Base-by-base conservation (phyloP, 352 stramenopile species). In the Blastocystis sp. region DNA sequence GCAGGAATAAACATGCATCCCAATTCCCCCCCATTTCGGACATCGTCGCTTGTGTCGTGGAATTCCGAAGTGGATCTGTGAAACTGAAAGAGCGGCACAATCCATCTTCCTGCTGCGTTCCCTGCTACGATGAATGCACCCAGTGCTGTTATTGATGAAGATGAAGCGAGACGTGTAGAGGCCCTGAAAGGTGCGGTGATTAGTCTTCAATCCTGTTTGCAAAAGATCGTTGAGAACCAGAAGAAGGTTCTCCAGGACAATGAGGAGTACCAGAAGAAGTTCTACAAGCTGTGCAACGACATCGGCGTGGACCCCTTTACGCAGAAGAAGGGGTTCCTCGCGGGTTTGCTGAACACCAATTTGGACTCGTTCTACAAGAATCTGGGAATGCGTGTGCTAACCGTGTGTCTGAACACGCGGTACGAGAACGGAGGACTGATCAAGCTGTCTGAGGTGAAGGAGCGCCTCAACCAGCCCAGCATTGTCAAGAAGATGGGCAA, bases 231-330 rank as follows among this genome's bases (percentile, higher is more conserved):
- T 7, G 61, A 68, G 42, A 84, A 84, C 48, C 74, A 84, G 43
- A 84, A 84, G 38, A 69, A 69, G 34, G 45, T 52, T 11, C 48
- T 84, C 42, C 48, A 84, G 48, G 60, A 45, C 34, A 54, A 84
- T 0, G 74, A 84, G 34, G 74, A 84, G 61, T 84, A 84, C 48
- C 74, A 84, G 57, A 84, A 84, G 54, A 84, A 68, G 28, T 84
- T 84, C 60, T 84, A 84, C 60, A 84, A 84, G 57, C 43, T 84
- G 38, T 84, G 74, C 45, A 84, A 84, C 66, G 74, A 84, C 66
- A 84, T 84, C n/a, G 74, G 74, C n/a, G 74, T 84, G 54, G 74
- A 84, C 48, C 74, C 74, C 2, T 84, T 84, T 68, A 70, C 74
- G n/a, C 74, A 84, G 54, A 84, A 84, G 74, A 84, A 84, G 57